Evolutionary conservation across 2,329 filamentous ascomycete species (phyloP).

Genomic region (Aspergillus sp.): DNA sequence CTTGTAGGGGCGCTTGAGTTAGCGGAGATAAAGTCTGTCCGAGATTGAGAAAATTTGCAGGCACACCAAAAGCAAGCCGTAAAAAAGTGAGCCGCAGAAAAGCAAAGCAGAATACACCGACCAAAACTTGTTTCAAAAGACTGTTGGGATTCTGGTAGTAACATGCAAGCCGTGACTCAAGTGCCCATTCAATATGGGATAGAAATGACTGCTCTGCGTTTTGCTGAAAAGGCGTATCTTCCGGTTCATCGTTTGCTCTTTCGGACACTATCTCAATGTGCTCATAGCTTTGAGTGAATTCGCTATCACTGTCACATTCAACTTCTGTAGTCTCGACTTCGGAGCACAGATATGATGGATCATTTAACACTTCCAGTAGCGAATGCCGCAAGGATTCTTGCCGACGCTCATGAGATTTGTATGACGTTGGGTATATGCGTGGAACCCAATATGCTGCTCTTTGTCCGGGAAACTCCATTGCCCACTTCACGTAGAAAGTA

Average conservation of each 20-base stretch:
- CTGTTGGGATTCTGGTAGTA: neutral
- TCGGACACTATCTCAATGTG: neutral
- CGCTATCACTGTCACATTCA: neutral
- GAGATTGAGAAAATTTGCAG: neutral
- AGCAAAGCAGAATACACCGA: neutral
- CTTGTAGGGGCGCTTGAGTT: neutral
- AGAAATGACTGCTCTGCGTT: neutral
- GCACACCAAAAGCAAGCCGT: neutral
- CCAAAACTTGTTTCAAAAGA: neutral
- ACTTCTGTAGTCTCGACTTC: neutral
- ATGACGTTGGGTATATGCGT: conserved; percentile 21
- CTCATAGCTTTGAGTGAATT: neutral
- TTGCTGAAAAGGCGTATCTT: neutral
- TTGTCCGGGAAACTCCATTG: conserved; percentile 12
- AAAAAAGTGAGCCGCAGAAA: neutral
- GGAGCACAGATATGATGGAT: neutral
- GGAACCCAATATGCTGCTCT: conserved; percentile 26
- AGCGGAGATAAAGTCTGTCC: neutral
- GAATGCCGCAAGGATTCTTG: conserved; percentile 12
- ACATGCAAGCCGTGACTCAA: neutral
- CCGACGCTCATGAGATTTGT: conserved; percentile 7
- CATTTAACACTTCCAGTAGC: neutral
- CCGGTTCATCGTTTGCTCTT: neutral
- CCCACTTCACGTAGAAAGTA: conserved; percentile 29
- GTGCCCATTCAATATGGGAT: neutral